Percentiles rank a stretch among this genome's conserved stretches.
Evolutionary conservation across 306 rosid genomes (phyloP).

Genomic region (Acacia melanoxylon): DNA sequence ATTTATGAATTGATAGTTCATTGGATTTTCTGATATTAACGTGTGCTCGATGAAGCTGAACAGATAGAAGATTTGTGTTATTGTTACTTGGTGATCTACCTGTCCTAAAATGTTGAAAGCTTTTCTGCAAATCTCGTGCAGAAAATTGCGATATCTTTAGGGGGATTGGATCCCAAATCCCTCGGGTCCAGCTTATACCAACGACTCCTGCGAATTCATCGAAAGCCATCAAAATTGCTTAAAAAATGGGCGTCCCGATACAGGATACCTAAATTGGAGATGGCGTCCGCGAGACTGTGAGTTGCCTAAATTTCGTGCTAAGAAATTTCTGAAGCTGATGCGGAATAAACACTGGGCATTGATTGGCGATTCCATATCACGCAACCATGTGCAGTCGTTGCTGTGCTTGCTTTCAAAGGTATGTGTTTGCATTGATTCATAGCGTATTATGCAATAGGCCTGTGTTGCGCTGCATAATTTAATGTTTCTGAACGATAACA

Average conservation of each 20-base stretch:
- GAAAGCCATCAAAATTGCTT: slow-evolving; percentile 91
- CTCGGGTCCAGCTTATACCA: slow-evolving; percentile 67
- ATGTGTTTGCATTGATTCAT: slow-evolving; percentile 27
- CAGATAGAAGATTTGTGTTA: neutral
- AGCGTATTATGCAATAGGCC: slow-evolving; percentile 5
- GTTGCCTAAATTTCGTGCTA: slow-evolving; percentile 61
- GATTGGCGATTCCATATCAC: slow-evolving; percentile 91
- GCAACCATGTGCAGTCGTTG: slow-evolving; percentile 92
- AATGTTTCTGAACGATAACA: neutral
- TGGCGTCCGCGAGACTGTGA: slow-evolving; percentile 84
- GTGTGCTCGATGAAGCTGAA: neutral
- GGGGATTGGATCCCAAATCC: slow-evolving; percentile 88
- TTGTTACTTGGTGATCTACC: neutral
- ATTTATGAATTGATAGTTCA: neutral
- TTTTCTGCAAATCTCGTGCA: slow-evolving; percentile 29
- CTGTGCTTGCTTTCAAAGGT: slow-evolving; percentile 90
- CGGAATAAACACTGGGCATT: slow-evolving; percentile 81
- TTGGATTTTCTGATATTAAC: neutral
- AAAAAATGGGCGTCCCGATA: slow-evolving; percentile 86
- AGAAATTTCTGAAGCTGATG: slow-evolving; percentile 69
- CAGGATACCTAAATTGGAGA: slow-evolving; percentile 69
- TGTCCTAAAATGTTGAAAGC: slow-evolving; percentile 3
- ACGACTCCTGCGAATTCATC: slow-evolving; percentile 69
- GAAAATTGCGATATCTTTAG: slow-evolving; percentile 70
- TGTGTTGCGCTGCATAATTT: neutral